phyloP scores from a whole-genome alignment of 1,284 basidiomycete species.

The Cutaneotrichosporon cavernicola region DNA sequence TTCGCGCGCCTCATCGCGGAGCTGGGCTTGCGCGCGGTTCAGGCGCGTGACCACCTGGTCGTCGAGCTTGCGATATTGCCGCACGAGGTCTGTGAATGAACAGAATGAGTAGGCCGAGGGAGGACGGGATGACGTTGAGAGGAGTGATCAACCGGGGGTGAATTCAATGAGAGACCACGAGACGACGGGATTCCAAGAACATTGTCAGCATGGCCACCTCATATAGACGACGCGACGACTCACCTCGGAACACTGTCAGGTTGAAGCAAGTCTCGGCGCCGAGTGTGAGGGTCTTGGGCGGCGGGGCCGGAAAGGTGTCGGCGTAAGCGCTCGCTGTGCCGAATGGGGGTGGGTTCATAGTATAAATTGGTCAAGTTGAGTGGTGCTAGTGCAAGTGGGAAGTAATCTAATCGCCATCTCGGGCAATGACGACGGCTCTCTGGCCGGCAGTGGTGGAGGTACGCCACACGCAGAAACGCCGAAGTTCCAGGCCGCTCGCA shows the following conservation, averaged over 20 bases:
- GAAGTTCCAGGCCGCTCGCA: not conserved
- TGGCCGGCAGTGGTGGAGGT: not conserved
- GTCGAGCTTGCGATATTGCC: conserved; percentile 79
- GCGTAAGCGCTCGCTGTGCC: conserved; percentile 51
- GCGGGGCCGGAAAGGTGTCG: conserved; percentile 51
- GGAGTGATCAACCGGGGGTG: too few relatives aligned
- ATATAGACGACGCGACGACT: conserved; percentile 21
- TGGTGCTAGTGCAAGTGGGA: not conserved
- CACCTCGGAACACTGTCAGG: conserved; percentile 79
- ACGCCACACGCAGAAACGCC: not conserved
- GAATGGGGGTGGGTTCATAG: conserved; percentile 42
- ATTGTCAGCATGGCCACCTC: not conserved
- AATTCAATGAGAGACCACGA: not conserved
- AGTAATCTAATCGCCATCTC: conserved; percentile 7
- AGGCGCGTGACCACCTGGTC: conserved; percentile 77
- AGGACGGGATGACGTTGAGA: too few relatives aligned
- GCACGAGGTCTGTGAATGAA: conserved; percentile 66
- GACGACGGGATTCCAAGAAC: not conserved
- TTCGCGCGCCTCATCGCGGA: conserved; percentile 61
- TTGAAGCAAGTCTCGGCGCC: conserved; percentile 64
- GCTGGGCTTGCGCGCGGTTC: conserved; percentile 75
- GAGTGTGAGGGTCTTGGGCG: conserved; percentile 45
- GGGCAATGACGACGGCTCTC: conserved; percentile 5
- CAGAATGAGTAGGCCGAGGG: not conserved
- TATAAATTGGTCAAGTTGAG: not conserved